Evolutionary conservation across 176 grass and related monocot species (phyloP), one percentile per base, ranked within the genome.

Genomic region (Puya raimondii): DNA sequence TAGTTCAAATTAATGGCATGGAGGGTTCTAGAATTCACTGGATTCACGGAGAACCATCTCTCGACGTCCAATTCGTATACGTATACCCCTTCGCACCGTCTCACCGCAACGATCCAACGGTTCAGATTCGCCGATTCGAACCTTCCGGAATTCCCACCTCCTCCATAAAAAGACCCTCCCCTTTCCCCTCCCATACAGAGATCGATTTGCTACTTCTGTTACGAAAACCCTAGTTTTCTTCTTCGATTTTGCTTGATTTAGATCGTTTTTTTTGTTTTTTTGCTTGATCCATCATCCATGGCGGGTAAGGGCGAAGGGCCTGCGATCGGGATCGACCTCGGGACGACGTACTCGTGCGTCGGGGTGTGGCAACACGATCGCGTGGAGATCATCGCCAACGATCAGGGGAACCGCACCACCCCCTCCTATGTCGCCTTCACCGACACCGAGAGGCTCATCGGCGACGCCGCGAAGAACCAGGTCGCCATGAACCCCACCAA

Each of bases 331-430:
- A 96, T 96, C 80, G 92, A 96, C 58, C 85, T 96, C 25, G 92
- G 92, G 61, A 91, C 92, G 14, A 96, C 92, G n/a, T 96, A 96
- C 80, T 96, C 92, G 48, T 96, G 92, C 78, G 85, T 96, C 16
- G 92, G 92, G 64, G 92, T 96, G 53, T 96, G 92, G 92, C 92
- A 96, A 54, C 92, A 96, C 78, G 92, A 96, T 74, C 80, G 92
- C 20, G 85, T 91, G 49, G 91, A 96, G 81, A 96, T 96, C 79
- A 86, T 91, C 82, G 91, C 91, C 63, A 96, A 91, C 49, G 91
- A 96, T 57, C 91, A 91, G 63, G 87, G 91, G 0, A 96, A 96
- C 73, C 87, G 91, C 71, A 91, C 88, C 72, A 96, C 92, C 15
- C 92, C 88, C 7, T 91, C 92, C 48, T 96, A 96, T 56, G 92